Conservation (phyloP, 805 yeast species). For the Suhomyces sp. region DNA sequence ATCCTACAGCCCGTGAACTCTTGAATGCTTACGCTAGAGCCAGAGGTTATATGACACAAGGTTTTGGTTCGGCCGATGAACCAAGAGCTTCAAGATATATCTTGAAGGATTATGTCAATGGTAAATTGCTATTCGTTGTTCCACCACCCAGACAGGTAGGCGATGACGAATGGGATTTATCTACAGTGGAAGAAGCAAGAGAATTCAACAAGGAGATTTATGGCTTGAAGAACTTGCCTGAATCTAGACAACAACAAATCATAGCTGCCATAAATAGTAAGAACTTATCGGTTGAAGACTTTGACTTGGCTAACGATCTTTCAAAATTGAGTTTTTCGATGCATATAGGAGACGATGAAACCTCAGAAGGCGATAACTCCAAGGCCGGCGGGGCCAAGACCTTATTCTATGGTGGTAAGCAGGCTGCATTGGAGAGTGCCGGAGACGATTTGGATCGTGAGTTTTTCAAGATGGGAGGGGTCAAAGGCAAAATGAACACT, state of each 20-base stretch:
- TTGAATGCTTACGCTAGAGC: conserved; percentile 92
- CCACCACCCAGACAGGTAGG: conserved; percentile 76
- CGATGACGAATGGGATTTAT: conserved; percentile 58
- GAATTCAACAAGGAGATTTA: conserved; percentile 75
- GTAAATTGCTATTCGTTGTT: conserved; percentile 76
- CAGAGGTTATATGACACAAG: conserved; percentile 96
- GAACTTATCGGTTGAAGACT: conserved; percentile 47
- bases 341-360: conserved; percentile 50
- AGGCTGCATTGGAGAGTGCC: conserved; percentile 73
- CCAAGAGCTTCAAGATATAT: conserved; percentile 90
- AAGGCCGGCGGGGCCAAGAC: conserved; percentile 37
- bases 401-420: conserved; percentile 72
- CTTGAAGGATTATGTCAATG: conserved; percentile 91
- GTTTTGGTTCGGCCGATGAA: conserved; percentile 95
- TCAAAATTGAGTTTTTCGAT: conserved; percentile 73
- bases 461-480: conserved; percentile 68
- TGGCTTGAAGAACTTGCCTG: conserved; percentile 62
- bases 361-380: conserved; percentile 5
- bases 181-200: conserved; percentile 37
- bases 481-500: conserved; percentile 58
- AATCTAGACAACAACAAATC: conserved; percentile 69
- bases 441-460: conserved; percentile 84
- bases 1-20: conserved; percentile 86
- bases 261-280: conserved; percentile 58
- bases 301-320: conserved; percentile 69